Evolutionary conservation across 352 stramenopile genomes (phyloP), one percentile per base, ranked within the genome.

Genomic region (Phytophthora ohioensis): DNA sequence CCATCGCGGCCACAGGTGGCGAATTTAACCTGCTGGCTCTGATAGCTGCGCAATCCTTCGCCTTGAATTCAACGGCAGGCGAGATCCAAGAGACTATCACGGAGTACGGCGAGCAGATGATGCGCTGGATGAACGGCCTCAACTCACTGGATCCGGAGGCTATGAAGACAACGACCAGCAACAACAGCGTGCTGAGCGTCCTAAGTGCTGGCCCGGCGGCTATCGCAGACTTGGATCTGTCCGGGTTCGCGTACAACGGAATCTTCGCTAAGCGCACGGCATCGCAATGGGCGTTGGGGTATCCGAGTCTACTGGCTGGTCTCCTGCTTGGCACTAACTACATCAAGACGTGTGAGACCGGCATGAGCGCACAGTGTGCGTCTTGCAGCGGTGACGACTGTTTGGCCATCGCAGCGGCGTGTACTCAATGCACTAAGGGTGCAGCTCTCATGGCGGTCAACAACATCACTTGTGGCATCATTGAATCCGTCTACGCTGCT

Each of bases 211-310:
- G 80, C 0, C 71, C 72, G 3, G 49, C 51, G 7, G 67, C 64
- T 21, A 79, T 94, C 32, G 61, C 49, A 12, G 64, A 71, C 35
- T 51, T 94, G 38, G 71, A 83, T 15, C 69, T 91, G 52, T 67
- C 73, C n/a, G 81, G 82, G 27, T 94, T 94, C 55, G 84, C 74
- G 30, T 92, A 90, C 73, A 94, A 94, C 64, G 87, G 87, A 0
- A 42, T 94, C 4, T 92, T 94, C 62, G 85, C 69, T 31, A 77
- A 71, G 38, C 87, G 82, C 51, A 75, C 73, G 11, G 78, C 89
- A 27, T 72, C 69, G 21, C 72, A 94, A 49, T 94, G 83, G 82
- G 85, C 87, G 0, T 64, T 92, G 13, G 87, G 87, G 30, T 92
- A 91, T 67, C 87, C 84, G 52, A 92, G 84, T 64, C 43, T 94